phyloP scores from a whole-genome alignment of 495 filamentous ascomycete species.

The Cetradonia linearis region DNA sequence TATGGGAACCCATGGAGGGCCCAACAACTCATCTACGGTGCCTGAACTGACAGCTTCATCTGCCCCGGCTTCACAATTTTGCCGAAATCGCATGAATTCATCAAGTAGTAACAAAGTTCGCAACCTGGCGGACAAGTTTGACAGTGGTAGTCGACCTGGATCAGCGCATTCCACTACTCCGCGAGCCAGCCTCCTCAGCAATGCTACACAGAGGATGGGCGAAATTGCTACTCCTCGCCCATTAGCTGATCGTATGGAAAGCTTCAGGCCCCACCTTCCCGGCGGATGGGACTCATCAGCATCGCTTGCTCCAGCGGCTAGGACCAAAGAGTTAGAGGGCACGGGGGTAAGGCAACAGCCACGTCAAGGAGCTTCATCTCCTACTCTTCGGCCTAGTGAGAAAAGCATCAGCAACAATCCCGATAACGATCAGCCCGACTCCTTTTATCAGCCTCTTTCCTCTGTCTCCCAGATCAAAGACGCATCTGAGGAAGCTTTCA shows the following conservation, averaged over 20 bases:
- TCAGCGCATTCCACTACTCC: slow-evolving; percentile 29
- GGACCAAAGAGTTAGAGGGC: slow-evolving; percentile 1
- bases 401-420: not conserved
- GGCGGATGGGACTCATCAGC: slow-evolving; percentile 57
- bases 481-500: slow-evolving; percentile 19
- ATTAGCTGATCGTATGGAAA: slow-evolving; percentile 28
- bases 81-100: slow-evolving; percentile 28
- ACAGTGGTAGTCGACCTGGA: slow-evolving; percentile 27
- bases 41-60: slow-evolving; percentile 6
- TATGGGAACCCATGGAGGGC: not conserved
- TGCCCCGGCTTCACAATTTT: not conserved
- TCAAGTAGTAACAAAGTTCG: slow-evolving; percentile 37
- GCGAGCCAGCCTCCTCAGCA: slow-evolving; percentile 13
- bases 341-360: not conserved
- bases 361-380: not conserved
- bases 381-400: not conserved
- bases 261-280: slow-evolving; percentile 50
- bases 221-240: slow-evolving; percentile 27
- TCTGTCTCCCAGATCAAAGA: slow-evolving; percentile 13
- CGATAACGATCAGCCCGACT: not conserved
- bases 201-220: slow-evolving; percentile 13
- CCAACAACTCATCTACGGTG: not conserved
- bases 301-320: slow-evolving; percentile 30
- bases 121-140: slow-evolving; percentile 40
- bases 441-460: not conserved